phyloP scores from a whole-genome alignment of 106 monocot species.

The Gastrodia elata region DNA sequence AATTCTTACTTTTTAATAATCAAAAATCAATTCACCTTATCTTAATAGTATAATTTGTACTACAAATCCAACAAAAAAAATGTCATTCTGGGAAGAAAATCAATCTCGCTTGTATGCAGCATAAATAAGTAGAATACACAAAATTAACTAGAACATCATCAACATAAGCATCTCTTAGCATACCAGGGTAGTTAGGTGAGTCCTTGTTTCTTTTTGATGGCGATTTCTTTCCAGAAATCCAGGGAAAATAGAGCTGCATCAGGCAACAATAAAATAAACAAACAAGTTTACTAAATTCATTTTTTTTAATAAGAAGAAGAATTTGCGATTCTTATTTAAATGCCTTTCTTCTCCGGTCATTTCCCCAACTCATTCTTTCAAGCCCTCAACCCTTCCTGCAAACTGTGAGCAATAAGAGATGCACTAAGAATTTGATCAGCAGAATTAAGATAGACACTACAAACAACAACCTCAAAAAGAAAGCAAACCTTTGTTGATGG shows the following conservation, averaged over 20 bases:
- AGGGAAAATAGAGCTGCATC: background rate
- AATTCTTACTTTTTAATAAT: too few relatives aligned
- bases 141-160: background rate
- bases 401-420: background rate
- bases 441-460: background rate
- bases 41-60: too few relatives aligned
- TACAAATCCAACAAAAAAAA: background rate
- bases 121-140: background rate
- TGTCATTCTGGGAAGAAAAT: background rate
- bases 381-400: background rate
- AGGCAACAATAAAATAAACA: background rate
- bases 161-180: background rate
- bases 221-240: background rate
- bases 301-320: background rate
- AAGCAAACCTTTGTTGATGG: background rate
- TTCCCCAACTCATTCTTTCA: background rate
- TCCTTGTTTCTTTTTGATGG: background rate
- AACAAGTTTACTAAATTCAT: background rate
- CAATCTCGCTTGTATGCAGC: background rate
- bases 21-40: too few relatives aligned
- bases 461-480: background rate
- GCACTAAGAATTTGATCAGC: background rate
- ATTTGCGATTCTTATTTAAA: background rate
- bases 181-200: background rate
- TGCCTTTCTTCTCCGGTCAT: background rate